phyloP scores from a whole-genome alignment of 2,329 filamentous ascomycete genomes.

The Aspergillus sclerotialis region DNA sequence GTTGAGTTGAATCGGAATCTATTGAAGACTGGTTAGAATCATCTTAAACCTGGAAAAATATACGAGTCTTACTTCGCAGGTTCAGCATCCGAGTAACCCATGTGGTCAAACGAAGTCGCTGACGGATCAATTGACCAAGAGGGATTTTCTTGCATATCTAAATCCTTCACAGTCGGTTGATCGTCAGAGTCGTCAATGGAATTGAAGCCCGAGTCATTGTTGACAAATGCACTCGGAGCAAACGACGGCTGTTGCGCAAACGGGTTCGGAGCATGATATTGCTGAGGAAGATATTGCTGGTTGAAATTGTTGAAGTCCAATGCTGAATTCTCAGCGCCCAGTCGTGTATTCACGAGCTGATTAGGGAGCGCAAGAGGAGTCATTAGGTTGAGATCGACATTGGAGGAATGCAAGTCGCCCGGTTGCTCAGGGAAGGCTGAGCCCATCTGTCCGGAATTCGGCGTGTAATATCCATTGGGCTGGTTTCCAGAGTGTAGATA shows the following conservation, averaged over 20 bases:
- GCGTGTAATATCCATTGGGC: slow-evolving; percentile 77
- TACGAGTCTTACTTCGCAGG: slow-evolving; percentile 55
- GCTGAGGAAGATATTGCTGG: slow-evolving; percentile 46
- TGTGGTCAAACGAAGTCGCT: slow-evolving; percentile 17
- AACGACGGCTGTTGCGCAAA: slow-evolving; percentile 60
- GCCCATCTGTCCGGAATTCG: slow-evolving; percentile 70
- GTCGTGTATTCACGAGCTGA: slow-evolving; percentile 55
- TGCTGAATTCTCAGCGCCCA: slow-evolving; percentile 48
- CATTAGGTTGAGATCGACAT: slow-evolving; percentile 63
- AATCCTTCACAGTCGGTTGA: slow-evolving; percentile 57
- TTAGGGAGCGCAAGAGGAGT: slow-evolving; percentile 77
- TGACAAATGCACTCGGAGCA: slow-evolving; percentile 72
- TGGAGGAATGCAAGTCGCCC: slow-evolving; percentile 80
- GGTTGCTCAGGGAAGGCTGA: slow-evolving; percentile 76
- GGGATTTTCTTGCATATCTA: slow-evolving; percentile 46
- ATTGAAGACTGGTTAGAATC: too few relatives aligned
- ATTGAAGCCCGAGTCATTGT: slow-evolving; percentile 74
- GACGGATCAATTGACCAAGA: slow-evolving; percentile 36
- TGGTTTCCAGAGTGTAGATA: slow-evolving; percentile 76
- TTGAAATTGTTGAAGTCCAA: slow-evolving; percentile 66
- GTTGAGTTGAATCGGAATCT: slow-evolving; percentile 85
- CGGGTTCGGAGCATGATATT: slow-evolving; percentile 62
- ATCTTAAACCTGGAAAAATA: too few relatives aligned
- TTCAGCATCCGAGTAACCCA: slow-evolving; percentile 20
- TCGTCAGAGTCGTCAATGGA: slow-evolving; percentile 63